Evolutionary conservation across 163 green algal genomes (phyloP), one percentile per base, ranked within the genome.

Genomic region (Chlamydomonas reinhardtii): DNA sequence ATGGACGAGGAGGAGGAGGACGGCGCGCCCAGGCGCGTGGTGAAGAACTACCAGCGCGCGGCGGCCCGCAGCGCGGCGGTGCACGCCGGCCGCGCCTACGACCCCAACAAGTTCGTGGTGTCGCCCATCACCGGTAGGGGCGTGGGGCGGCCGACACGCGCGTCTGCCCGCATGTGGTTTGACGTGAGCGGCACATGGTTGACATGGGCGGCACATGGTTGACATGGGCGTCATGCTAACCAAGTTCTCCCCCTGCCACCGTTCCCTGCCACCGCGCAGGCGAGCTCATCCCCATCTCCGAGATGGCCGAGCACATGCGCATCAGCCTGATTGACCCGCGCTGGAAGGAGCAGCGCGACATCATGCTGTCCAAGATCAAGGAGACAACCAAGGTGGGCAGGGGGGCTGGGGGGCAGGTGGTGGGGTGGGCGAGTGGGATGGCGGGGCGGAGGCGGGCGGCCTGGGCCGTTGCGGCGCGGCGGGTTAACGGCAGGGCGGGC

Each of bases 301-400:
- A 99, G 76, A 99, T 99, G 97, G 96, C 94, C 48, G 96, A 99
- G 94, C 97, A 99, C 94, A 99, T 99, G 97, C 94, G 97, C 82
- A 91, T 94, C 75, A 89, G 75, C 56, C 88, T 91, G 48, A 85
- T 92, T 25, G 97, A 98, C 89, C 95, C 96, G 59, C 95, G 95
- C 82, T 99, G 96, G 94, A 95, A 94, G 88, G 92, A 98, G 91
- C 97, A 99, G 94, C 95, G 95, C 29, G 95, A 99, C 76, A 92
- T 94, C 29, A 99, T 99, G 97, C 90, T 99, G 72, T 86, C 93
- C 52, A 99, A 99, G 92, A 95, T 99, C 83, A 91, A 93, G 48
- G 94, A 96, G 73, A 87, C 81, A 0, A 87, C 81, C 54, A 87
- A 87, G 81, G 79, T 85, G 54, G 11, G 74, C 29, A 22, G 1